Base-by-base conservation (phyloP, 1,139 yeast species). In the Sugiyamaella xylanicola region DNA sequence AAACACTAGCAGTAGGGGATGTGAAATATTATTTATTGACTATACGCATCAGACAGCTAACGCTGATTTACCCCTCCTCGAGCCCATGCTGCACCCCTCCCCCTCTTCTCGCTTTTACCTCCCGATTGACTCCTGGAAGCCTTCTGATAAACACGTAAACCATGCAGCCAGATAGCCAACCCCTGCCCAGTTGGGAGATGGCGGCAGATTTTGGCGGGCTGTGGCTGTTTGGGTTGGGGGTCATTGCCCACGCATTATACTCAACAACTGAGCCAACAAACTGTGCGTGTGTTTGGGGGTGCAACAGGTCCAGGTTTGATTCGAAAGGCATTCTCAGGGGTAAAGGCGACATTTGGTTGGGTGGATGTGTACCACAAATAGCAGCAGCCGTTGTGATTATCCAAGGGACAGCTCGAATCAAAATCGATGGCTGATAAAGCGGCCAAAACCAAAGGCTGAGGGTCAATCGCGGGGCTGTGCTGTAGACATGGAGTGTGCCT, bases 211-310 rank as follows among this genome's bases (percentile, higher is more conserved):
- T 25, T 5, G 29, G 8, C 5, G 5, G 29, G 29, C 5, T 25
- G 5, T 25, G 29, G 29, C 29, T 5, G 13, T 32, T 32, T 32
- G 37, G 37, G 37, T 32, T 32, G 37, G 37, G 37, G 37, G 29
- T 25, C 9, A 9, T 5, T 25, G 5, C 29, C 29, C 9, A 25
- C 8, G 5, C 5, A 8, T 8, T 4, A 11, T n/a, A n/a, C 37
- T 32, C 37, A 32, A 32, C 37, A 32, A 32, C 37, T n/a, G 37
- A 32, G 15, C 37, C 37, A 32, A 32, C 37, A 32, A 32, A 32
- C 37, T 13, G 9, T 7, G 32, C 32, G 9, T 8, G 37, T 32
- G 37, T 32, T 32, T 32, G 37, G 37, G 37, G 37, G 37, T 15
- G 15, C 37, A 32, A 25, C 9, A 9, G 8, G 8, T 9, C 29